Percentiles rank a stretch among this genome's conserved stretches.
Evolutionary conservation across 78 protist genomes (phyloP).

Genomic region (Protostelium mycophagum): DNA sequence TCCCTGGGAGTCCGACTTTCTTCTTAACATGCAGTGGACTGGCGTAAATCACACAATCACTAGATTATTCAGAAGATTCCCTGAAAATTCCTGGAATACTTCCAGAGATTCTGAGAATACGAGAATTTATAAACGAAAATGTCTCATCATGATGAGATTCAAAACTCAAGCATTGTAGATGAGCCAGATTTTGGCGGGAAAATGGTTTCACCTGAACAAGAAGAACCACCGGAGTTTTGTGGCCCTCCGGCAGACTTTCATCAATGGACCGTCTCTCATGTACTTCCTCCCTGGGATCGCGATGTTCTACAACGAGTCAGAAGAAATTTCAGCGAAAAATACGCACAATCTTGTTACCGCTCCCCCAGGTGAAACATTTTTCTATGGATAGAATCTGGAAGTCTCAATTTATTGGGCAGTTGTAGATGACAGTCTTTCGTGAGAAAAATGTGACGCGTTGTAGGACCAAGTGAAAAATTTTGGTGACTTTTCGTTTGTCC

Average conservation of each 20-base stretch:
- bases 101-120: no score
- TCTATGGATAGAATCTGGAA: not conserved
- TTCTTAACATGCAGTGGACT: not conserved
- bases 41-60: not conserved
- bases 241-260: constrained; percentile 55
- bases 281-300: not conserved
- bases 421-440: no score
- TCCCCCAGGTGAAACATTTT: no score
- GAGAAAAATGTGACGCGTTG: no score
- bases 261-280: constrained; percentile 39
- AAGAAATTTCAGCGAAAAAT: no score
- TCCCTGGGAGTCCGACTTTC: not conserved
- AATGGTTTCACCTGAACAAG: constrained; percentile 21
- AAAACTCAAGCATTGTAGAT: not conserved
- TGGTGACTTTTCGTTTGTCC: no score
- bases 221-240: constrained; percentile 41
- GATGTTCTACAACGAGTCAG: not conserved
- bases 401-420: no score
- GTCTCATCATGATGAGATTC: not conserved
- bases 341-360: not conserved
- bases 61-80: not conserved
- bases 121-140: no score
- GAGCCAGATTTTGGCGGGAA: no score
- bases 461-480: no score
- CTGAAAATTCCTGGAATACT: no score